Evolutionary conservation across 148 eudicot genomes (phyloP).

Genomic region (Dianthus caryophyllus): DNA sequence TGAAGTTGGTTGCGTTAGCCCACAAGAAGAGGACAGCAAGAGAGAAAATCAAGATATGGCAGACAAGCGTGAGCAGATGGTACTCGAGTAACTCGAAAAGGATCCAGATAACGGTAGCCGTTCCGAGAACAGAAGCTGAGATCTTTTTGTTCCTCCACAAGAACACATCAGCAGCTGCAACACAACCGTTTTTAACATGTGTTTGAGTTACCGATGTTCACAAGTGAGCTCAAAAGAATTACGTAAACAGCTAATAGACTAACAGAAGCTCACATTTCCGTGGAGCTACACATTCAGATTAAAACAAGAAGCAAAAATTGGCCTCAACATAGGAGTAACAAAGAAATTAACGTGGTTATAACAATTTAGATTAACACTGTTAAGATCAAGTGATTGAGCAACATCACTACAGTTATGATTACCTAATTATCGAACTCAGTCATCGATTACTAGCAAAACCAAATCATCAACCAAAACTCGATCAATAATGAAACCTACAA

Average conservation of each 20-base stretch:
- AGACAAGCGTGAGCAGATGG: slow-evolving; percentile 67
- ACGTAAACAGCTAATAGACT: neutral
- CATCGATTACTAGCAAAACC: neutral
- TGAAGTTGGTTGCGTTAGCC: slow-evolving; percentile 64
- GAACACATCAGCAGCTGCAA: slow-evolving; percentile 85
- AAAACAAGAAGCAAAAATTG: no score
- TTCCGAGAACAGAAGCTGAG: slow-evolving; percentile 66
- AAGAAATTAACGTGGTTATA: no score
- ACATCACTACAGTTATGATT: no score
- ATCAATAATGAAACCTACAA: neutral
- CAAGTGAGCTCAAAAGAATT: neutral
- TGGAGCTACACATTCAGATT: neutral
- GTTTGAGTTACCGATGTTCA: neutral
- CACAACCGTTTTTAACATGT: slow-evolving; percentile 1
- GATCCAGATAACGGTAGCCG: slow-evolving; percentile 80
- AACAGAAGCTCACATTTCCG: no score
- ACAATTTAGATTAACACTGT: no score
- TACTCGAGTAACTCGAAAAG: slow-evolving; percentile 74
- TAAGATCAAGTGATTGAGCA: neutral
- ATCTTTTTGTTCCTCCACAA: slow-evolving; percentile 97
- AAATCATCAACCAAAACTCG: neutral
- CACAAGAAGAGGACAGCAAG: slow-evolving; percentile 69
- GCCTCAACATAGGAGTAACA: no score
- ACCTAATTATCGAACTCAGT: neutral
- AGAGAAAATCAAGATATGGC: slow-evolving; percentile 57